Percentiles rank a stretch among this genome's conserved stretches.
These are phyloP conservation scores for Rhizopus sp. DNA, from an alignment of 371 early-diverging fungal genomes.

Conservation along the genomic window DNA sequence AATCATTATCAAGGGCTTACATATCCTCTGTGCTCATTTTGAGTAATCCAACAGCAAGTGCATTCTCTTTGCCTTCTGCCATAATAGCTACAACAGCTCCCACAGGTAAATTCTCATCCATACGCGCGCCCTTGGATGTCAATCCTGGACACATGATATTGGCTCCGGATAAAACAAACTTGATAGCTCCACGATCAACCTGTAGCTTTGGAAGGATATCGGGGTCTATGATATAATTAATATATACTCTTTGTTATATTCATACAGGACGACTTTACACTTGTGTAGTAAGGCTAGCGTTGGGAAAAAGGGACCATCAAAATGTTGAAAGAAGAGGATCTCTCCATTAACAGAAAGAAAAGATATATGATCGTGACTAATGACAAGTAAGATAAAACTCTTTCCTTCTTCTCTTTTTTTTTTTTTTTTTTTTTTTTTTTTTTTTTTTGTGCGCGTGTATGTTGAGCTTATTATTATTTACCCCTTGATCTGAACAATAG, in stretches of 20 bases:
- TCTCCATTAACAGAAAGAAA: conserved; percentile 82
- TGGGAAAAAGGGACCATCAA: conserved; percentile 91
- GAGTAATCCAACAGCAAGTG: conserved; percentile 86
- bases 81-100: conserved; percentile 87
- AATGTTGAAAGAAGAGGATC: conserved; percentile 92
- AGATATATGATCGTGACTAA: conserved; percentile 84
- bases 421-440: not conserved
- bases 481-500: conserved; percentile 86
- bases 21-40: conserved; percentile 93
- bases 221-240: conserved; percentile 64
- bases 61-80: conserved; percentile 96
- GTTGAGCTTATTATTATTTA: conserved; percentile 23
- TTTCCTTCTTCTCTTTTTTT: not conserved
- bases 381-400: not conserved
- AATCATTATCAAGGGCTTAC: conserved; percentile 49
- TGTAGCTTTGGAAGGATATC: conserved; percentile 89
- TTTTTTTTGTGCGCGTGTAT: not conserved
- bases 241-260: not conserved
- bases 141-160: conserved; percentile 99
- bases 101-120: conserved; percentile 76
- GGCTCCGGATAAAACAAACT: conserved; percentile 95
- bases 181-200: conserved; percentile 97
- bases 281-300: conserved; percentile 87
- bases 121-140: conserved; percentile 88
- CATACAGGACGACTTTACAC: conserved; percentile 57